phyloP scores from a whole-genome alignment of 108 stramenopile genomes.

The Pseudonitzschia pungens region DNA sequence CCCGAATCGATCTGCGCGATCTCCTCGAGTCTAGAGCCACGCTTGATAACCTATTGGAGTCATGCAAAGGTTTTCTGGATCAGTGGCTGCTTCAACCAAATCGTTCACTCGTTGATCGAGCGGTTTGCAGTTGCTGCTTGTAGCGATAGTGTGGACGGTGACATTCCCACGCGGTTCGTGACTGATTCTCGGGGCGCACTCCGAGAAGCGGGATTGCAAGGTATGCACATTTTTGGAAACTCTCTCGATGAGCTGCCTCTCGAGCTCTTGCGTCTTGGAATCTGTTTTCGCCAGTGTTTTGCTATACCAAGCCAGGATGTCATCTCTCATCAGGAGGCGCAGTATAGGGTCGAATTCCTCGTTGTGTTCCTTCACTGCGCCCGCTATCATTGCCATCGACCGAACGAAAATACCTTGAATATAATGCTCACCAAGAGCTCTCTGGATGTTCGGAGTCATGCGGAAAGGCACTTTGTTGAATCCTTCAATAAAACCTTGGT shows the following conservation, averaged over 20 bases:
- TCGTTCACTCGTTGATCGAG: conserved; percentile 60
- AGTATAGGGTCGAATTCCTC: conserved; percentile 70
- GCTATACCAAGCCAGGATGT: conserved; percentile 84
- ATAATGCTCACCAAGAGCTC: conserved; percentile 64
- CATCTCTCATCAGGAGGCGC: conserved; percentile 76
- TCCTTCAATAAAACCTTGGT: conserved; percentile 74
- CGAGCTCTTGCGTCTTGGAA: conserved; percentile 77
- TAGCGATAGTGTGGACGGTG: neutral
- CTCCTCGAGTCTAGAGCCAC: conserved; percentile 75
- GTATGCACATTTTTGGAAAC: conserved; percentile 68
- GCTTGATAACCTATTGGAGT: conserved; percentile 71
- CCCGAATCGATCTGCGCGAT: too few species aligned
- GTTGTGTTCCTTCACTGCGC: conserved; percentile 48
- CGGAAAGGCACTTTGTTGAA: conserved; percentile 70
- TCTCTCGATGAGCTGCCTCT: conserved; percentile 74
- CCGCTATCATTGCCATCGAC: conserved; percentile 61
- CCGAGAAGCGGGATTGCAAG: conserved; percentile 57
- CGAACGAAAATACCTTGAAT: conserved; percentile 65
- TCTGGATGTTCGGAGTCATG: conserved; percentile 72
- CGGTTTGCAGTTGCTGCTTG: conserved; percentile 22
- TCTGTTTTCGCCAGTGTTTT: conserved; percentile 76
- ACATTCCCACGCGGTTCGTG: neutral
- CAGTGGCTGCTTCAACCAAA: conserved; percentile 58
- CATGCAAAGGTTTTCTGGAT: conserved; percentile 58
- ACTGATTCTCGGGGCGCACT: conserved; percentile 44